Evolutionary conservation across 106 monocot genomes (phyloP).

Genomic region (Cymbidium sinense): DNA sequence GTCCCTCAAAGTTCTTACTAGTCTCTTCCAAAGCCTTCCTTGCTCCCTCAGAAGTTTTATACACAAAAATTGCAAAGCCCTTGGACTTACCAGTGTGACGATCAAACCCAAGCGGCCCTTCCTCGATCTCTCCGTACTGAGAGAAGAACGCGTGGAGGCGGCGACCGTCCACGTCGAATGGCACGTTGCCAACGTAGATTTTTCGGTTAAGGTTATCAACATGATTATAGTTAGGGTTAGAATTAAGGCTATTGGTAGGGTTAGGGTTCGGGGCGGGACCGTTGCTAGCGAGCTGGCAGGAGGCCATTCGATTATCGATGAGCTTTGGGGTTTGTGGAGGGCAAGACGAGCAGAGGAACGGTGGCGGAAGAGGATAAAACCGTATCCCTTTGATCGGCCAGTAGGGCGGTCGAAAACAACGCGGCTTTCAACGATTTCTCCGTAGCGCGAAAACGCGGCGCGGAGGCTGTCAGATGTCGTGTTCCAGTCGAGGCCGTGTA

Average conservation of each 20-base stretch:
- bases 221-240: not conserved
- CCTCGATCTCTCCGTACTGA: conserved; percentile 33
- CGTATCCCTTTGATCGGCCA: conserved; percentile 33
- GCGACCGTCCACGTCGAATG: not conserved
- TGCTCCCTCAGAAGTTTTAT: conserved; percentile 15
- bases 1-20: conserved; percentile 18
- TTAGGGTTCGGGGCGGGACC: not conserved
- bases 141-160: conserved; percentile 19
- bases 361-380: conserved; percentile 27
- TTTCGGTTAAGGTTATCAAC: conserved; percentile 10
- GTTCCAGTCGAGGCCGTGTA: conserved; percentile 27
- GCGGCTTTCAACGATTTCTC: conserved; percentile 20
- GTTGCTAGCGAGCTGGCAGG: conserved; percentile 32
- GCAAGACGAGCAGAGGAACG: conserved; percentile 11
- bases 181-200: conserved; percentile 24
- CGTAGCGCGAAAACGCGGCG: conserved; percentile 15
- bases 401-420: conserved; percentile 22
- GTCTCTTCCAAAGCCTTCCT: conserved; percentile 19
- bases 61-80: conserved; percentile 22
- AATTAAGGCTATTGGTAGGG: not conserved
- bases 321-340: conserved; percentile 21
- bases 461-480: conserved; percentile 20
- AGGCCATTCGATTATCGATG: conserved; percentile 21
- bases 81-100: conserved; percentile 19
- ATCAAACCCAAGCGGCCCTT: conserved; percentile 27